These are phyloP conservation scores for Colletotrichum australisinense DNA, from an alignment of 2,329 filamentous ascomycete genomes.

Conservation along the genomic window DNA sequence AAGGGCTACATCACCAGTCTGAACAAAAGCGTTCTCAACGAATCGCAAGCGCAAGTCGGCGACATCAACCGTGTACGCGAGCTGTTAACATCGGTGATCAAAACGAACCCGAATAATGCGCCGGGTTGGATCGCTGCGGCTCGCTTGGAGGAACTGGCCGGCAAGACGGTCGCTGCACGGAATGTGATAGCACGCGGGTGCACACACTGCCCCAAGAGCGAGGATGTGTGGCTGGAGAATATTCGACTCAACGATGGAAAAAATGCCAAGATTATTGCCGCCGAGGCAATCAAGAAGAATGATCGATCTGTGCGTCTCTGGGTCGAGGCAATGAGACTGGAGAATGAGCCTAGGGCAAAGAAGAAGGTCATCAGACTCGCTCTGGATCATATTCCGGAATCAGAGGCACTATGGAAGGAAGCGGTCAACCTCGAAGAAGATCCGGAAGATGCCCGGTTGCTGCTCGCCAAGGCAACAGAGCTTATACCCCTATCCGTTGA, in stretches of 20 bases:
- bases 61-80: conserved; percentile 95
- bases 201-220: conserved; percentile 90
- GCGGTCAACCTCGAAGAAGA: conserved; percentile 96
- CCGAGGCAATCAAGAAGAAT: conserved; percentile 92
- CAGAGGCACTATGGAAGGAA: conserved; percentile 97
- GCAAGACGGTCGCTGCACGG: conserved; percentile 89
- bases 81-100: conserved; percentile 95
- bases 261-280: conserved; percentile 96
- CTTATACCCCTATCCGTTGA: conserved; percentile 95
- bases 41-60: conserved; percentile 86
- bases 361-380: conserved; percentile 94
- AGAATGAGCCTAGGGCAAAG: conserved; percentile 84
- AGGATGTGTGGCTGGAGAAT: conserved; percentile 96
- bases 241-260: conserved; percentile 92
- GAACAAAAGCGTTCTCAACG: conserved; percentile 82
- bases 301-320: conserved; percentile 88
- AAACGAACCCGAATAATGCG: conserved; percentile 94
- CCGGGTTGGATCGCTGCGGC: conserved; percentile 97
- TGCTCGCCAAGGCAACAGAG: conserved; percentile 95
- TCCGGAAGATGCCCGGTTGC: conserved; percentile 84
- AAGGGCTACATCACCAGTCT: conserved; percentile 96
- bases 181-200: conserved; percentile 91
- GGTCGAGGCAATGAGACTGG: conserved; percentile 95
- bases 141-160: conserved; percentile 90
- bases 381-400: conserved; percentile 91